Evolutionary conservation across 1,284 basidiomycete genomes (phyloP).

Genomic region (Testicularia cyperi): DNA sequence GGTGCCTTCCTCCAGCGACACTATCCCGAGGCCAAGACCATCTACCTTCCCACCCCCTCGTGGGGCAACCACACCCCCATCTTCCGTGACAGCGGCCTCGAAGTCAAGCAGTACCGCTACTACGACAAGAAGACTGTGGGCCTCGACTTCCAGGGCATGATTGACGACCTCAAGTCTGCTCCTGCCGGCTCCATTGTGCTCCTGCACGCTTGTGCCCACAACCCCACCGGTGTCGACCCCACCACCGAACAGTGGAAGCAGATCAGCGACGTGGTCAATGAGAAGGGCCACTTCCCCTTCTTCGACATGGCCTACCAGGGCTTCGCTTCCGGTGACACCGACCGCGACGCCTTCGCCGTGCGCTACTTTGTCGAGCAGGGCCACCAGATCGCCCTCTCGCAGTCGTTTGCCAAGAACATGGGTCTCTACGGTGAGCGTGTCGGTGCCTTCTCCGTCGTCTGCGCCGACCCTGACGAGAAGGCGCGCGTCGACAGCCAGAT

Average conservation of each 20-base stretch:
- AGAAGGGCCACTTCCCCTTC: conserved; percentile 86
- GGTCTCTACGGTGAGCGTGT: conserved; percentile 61
- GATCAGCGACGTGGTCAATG: conserved; percentile 61
- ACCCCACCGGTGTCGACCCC: conserved; percentile 62
- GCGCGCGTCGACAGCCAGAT: conserved; percentile 59
- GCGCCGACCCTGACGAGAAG: conserved; percentile 54
- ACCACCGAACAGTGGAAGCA: conserved; percentile 58
- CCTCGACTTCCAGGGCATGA: conserved; percentile 59
- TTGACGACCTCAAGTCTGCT: conserved; percentile 60
- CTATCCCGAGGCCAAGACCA: conserved; percentile 82
- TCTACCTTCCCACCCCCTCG: conserved; percentile 90
- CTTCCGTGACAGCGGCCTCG: conserved; percentile 81
- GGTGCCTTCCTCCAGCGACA: conserved; percentile 84
- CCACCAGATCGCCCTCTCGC: conserved; percentile 53
- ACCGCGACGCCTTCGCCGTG: conserved; percentile 58
- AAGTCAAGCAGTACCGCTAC: conserved; percentile 81
- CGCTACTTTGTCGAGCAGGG: conserved; percentile 61
- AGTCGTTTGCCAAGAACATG: conserved; percentile 61
- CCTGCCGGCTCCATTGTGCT: conserved; percentile 64
- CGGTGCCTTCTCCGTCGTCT: conserved; percentile 54
- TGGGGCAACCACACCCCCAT: conserved; percentile 93
- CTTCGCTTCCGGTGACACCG: conserved; percentile 57
- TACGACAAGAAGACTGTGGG: conserved; percentile 61
- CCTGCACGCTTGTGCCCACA: conserved; percentile 66
- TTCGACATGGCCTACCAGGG: conserved; percentile 85